Evolutionary conservation across 345 rosid genomes (phyloP).

Genomic region (Bruguiera sexangula): DNA sequence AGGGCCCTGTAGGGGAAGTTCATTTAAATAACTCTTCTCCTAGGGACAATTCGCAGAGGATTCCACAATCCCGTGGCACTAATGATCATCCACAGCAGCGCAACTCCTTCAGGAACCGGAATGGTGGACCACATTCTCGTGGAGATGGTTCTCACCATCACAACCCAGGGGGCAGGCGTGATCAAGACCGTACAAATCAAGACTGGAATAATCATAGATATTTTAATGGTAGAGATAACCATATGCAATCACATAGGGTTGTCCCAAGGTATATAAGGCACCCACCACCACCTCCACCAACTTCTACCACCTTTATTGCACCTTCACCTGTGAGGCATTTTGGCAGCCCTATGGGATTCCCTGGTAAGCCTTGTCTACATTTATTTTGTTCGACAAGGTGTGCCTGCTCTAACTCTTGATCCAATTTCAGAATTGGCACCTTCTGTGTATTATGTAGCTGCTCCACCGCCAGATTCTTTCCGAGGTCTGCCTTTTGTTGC

Average conservation of each 20-base stretch:
- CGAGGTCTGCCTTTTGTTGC: constrained; percentile 48
- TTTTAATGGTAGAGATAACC: constrained; percentile 64
- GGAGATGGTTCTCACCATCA: constrained; percentile 67
- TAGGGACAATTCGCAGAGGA: constrained; percentile 52
- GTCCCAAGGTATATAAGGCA: constrained; percentile 54
- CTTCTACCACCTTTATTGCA: constrained; percentile 46
- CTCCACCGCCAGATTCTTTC: constrained; percentile 39
- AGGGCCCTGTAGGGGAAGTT: constrained; percentile 31
- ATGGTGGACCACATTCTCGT: constrained; percentile 44
- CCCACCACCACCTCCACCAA: constrained; percentile 45
- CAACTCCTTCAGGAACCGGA: constrained; percentile 60
- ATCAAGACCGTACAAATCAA: constrained; percentile 50
- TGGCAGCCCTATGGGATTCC: constrained; percentile 40
- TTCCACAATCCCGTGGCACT: constrained; percentile 48
- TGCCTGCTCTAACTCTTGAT: constrained; percentile 22
- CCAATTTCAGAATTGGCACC: constrained; percentile 48
- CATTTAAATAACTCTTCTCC: constrained; percentile 43
- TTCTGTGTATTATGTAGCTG: constrained; percentile 44
- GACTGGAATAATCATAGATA: constrained; percentile 49
- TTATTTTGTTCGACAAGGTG: background rate
- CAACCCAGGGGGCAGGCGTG: constrained; percentile 67
- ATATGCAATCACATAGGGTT: constrained; percentile 56
- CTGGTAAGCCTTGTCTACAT: constrained; percentile 49
- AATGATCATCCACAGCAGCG: constrained; percentile 52
- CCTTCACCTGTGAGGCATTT: constrained; percentile 45